Base-by-base conservation (phyloP, 78 protist species). In the Parvularia atlantis region DNA sequence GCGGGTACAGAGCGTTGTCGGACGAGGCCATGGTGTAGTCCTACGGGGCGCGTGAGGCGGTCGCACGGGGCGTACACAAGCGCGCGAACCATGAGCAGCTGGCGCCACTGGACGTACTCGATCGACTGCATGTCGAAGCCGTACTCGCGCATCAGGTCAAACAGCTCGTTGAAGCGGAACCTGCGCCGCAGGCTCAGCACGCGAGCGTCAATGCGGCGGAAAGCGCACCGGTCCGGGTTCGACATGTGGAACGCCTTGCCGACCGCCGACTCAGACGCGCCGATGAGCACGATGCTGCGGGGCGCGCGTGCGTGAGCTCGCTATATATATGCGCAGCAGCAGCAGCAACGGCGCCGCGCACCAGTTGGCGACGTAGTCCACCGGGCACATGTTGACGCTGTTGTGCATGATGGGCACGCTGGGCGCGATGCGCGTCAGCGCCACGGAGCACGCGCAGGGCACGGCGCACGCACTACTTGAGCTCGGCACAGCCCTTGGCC, bases 401-500 rank as follows among this genome's bases (percentile, higher is more conserved):
- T 61, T 71, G 52, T 7, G 41, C 66, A 71, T 71, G 26, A 2
- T 9, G 28, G 77, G 77, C 28, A 46, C 69, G 35, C 5, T 0
- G 44, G 58, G 24, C 58, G 24, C 79, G 54, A 75, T 28, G 43
- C 43, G 37, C 20, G 6, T 69, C 48, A 14, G 14, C 28, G 20
- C 61, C 26, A 4, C 57, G 19, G 69, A 6, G 44, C 54, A 11
- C 37, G 84, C 76, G 50, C 7, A 35, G 22, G 66, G 73, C 48
- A 9, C n/a, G n/a, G n/a, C n/a, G n/a, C n/a, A n/a, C n/a, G n/a
- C n/a, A n/a, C n/a, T n/a, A n/a, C n/a, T n/a, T n/a, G n/a, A 85
- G 59, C 77, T 79, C 46, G 19, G 76, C 35, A 44, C 90, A 85
- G n/a, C 86, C 90, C 59, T 85, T 85, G 70, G 80, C 7, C 44